Conservation (phyloP, 2,329 filamentous ascomycete genomes). For the Aaosphaeria pasadenensis region DNA sequence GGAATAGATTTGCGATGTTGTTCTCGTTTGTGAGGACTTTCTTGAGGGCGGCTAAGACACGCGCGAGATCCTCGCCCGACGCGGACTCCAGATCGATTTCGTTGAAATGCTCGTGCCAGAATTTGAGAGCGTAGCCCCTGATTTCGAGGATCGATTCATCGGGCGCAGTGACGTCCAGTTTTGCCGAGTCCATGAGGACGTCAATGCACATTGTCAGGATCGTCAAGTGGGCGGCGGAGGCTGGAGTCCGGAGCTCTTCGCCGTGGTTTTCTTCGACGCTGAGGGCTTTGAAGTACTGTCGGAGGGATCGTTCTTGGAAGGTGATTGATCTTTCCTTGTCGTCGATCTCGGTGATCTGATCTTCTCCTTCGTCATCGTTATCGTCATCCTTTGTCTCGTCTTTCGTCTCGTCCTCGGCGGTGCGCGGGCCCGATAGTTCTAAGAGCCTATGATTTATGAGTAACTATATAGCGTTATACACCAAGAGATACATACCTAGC, state of each 20-base stretch:
- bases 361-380: slow-evolving; percentile 6
- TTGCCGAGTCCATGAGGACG: slow-evolving; percentile 3
- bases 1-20: slow-evolving; percentile 7
- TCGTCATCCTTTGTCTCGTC: slow-evolving; percentile 12
- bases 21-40: slow-evolving; percentile 8
- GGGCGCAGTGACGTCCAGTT: neutral
- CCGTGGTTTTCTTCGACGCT: slow-evolving; percentile 9
- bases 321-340: slow-evolving; percentile 7
- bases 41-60: slow-evolving; percentile 6
- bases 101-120: slow-evolving; percentile 15
- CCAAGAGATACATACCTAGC: slow-evolving; percentile 7
- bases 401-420: slow-evolving; percentile 5
- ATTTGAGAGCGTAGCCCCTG: slow-evolving; percentile 6
- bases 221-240: slow-evolving; percentile 13
- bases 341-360: slow-evolving; percentile 4
- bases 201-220: slow-evolving; percentile 13
- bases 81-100: slow-evolving; percentile 6
- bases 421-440: slow-evolving; percentile 7
- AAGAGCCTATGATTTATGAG: slow-evolving; percentile 11
- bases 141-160: neutral
- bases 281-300: slow-evolving; percentile 17
- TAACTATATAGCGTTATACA: neutral
- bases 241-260: slow-evolving; percentile 9
- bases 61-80: slow-evolving; percentile 3
- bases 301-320: slow-evolving; percentile 19